A percentile compares a stretch with the other conserved stretches of the same genome.
Evolutionary conservation across 2,329 filamentous ascomycete species (phyloP).

Genomic region (Cladosporium sp.): DNA sequence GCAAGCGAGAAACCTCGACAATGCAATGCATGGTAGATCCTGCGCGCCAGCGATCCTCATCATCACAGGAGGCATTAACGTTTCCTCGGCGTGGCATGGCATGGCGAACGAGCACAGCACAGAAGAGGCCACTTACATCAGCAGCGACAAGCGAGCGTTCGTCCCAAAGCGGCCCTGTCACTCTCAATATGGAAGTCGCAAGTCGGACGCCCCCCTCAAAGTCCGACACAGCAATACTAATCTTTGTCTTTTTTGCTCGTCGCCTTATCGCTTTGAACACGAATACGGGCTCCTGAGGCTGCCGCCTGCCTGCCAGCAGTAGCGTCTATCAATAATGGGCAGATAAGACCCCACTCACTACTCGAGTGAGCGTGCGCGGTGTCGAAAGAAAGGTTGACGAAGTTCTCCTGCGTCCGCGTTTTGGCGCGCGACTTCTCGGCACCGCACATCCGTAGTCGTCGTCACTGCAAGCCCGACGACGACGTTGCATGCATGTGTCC

Average conservation of each 20-base stretch:
- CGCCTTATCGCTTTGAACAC: background rate
- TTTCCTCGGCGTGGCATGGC: background rate
- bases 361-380: background rate
- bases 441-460: background rate
- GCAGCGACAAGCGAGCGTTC: background rate
- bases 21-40: background rate
- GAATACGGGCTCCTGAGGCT: background rate
- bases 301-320: background rate
- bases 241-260: background rate
- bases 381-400: background rate
- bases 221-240: background rate
- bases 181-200: background rate
- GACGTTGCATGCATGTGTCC: background rate
- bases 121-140: background rate
- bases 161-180: background rate
- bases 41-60: background rate
- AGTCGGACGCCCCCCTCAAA: background rate
- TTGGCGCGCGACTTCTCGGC: background rate
- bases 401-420: background rate
- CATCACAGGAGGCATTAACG: background rate
- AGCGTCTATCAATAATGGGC: background rate
- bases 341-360: background rate
- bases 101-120: background rate
- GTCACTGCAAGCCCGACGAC: background rate
- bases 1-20: background rate